Percentiles rank a stretch among this genome's conserved stretches.
phyloP scores from a whole-genome alignment of 805 yeast species.

The Sugiyamaella floridensis region DNA sequence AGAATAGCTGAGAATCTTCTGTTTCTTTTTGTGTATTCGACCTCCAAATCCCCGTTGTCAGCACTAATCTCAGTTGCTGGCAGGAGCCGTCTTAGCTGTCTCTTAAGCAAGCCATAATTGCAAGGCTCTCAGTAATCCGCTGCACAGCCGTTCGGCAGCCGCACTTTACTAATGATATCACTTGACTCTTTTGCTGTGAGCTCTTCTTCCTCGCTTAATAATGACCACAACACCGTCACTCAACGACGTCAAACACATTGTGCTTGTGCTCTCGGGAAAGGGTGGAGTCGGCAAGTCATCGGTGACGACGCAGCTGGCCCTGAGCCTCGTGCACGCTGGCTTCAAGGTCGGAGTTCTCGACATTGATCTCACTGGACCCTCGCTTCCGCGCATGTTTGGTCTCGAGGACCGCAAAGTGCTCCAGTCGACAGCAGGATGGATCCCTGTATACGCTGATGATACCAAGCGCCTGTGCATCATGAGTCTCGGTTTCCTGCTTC shows the following conservation, averaged over 20 bases:
- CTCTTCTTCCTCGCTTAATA: background rate
- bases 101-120: no score
- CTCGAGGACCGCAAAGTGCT: conserved; percentile 71
- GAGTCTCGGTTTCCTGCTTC: conserved; percentile 82
- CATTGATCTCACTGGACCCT: conserved; percentile 94
- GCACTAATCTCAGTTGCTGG: no score
- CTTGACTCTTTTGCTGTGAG: background rate
- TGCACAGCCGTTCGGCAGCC: no score
- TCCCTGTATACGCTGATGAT: conserved; percentile 61
- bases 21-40: no score
- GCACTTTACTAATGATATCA: background rate
- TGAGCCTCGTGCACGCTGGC: conserved; percentile 66
- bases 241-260: conserved; percentile 60
- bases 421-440: conserved; percentile 83
- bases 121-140: no score
- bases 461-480: conserved; percentile 54
- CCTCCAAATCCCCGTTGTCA: no score
- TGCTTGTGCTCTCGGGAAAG: conserved; percentile 83
- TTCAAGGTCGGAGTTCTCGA: conserved; percentile 89
- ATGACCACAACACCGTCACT: conserved; percentile 26
- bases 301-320: conserved; percentile 87
- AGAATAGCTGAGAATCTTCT: no score
- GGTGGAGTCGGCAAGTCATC: conserved; percentile 98
- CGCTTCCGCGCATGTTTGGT: conserved; percentile 94
- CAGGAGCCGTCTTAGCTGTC: no score